Base-by-base conservation (phyloP, 116 monocot species). In the Cymodocea nodosa region DNA sequence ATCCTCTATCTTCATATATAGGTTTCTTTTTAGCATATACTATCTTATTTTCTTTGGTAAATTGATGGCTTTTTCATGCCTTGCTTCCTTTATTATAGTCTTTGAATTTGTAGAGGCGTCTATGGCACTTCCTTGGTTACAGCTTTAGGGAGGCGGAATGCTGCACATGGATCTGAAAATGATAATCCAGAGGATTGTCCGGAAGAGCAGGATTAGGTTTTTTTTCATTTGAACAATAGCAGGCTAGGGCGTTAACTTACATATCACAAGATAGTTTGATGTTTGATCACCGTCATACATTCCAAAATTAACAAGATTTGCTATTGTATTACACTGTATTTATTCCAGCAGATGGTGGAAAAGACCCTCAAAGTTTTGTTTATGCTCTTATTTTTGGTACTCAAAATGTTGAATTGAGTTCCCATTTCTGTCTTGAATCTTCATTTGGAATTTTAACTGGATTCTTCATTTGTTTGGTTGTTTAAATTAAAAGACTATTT, bases 141-240 rank as follows among this genome's bases (percentile, higher is more conserved):
- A 51, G 87, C 90, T 57, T 97, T 91, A 88, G 97, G 91, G 73
- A 71, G 82, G 12, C 91, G 90, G 88, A 91, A 91, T 79, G 76
- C 78, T 9, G 71, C 77, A 50, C 65, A 90, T 79, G 70, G 70
- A 52, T 97, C 97, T 54, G 91, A 91, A 68, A 97, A 97, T 82
- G 97, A 91, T 67, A 83, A 97, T 80, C 97, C 97, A 15, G 78
- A 71, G 50, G 90, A 83, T 9, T 97, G 90, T 73, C 34, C 76
- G 35, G 80, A 88, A 23, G 56, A 78, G 23, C 97, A 95, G 82
- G 94, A 90, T 73, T 40, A 40, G 6, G 20, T n/a, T 64, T 49
- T n/a, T n/a, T n/a, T n/a, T n/a, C n/a, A n/a, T n/a, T n/a, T n/a
- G n/a, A n/a, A n/a, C n/a, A n/a, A n/a, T n/a, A n/a, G n/a, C n/a